Evolutionary conservation across 345 rosid species (phyloP), one percentile per base, ranked within the genome.

Genomic region (Euphorbia lathyris): DNA sequence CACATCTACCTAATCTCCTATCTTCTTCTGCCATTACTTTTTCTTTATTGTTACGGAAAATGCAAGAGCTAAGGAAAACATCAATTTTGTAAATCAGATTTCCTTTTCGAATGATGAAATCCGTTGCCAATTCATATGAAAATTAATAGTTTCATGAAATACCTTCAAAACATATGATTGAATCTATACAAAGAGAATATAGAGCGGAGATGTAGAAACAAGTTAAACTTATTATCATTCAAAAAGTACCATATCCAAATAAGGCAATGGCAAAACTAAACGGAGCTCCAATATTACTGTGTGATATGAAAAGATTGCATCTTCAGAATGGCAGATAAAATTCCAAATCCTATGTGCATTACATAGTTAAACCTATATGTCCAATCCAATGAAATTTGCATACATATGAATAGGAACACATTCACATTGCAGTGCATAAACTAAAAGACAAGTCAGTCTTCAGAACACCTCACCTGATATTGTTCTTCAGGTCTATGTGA

Each of bases 11-110:
- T n/a, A n/a, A n/a, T n/a, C n/a, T n/a, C n/a, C n/a, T n/a, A n/a
- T n/a, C n/a, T n/a, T n/a, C n/a, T n/a, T n/a, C n/a, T n/a, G n/a
- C n/a, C n/a, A n/a, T n/a, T n/a, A n/a, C n/a, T n/a, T n/a, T n/a
- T n/a, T n/a, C n/a, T n/a, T n/a, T n/a, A n/a, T n/a, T n/a, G n/a
- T n/a, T 82, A 56, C 80, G 86, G 40, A 86, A 92, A 53, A 90
- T 79, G 82, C 94, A 85, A 3, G 94, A 80, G 81, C 69, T 87
- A 38, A 90, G 88, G 69, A 92, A 92, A 68, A 92, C 90, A 52
- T 92, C 96, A 13, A 92, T 80, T 78, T 92, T 92, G 85, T 87
- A 87, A 65, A 85, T 74, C 30, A 92, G 87, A 58, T 92, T 92
- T 69, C 98, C 94, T 78, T 88, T 90, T 74, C 83, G 58, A 72